A percentile compares a stretch with the other conserved stretches of the same genome.
Conservation (phyloP, 768 basidiomycete genomes). For the Tulasnella sp. region DNA sequence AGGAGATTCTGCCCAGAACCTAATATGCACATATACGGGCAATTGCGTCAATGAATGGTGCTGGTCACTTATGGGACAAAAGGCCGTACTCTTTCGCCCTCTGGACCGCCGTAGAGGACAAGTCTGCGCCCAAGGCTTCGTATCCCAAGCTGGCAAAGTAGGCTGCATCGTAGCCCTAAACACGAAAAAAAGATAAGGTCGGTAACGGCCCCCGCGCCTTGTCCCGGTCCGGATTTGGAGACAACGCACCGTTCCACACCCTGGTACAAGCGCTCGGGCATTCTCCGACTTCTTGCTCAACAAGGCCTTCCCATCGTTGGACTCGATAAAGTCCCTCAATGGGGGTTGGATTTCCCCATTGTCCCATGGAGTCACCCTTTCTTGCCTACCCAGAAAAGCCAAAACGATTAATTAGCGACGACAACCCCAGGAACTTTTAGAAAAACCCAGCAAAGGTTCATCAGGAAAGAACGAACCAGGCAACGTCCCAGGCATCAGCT, state of each 20-base stretch:
- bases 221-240: no score
- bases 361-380: slow-evolving; percentile 61
- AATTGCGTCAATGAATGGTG: neutral
- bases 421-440: no score
- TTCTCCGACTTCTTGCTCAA: slow-evolving; percentile 44
- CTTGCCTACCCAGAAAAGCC: slow-evolving; percentile 45
- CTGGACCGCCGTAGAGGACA: slow-evolving; percentile 52
- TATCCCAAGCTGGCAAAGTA: slow-evolving; percentile 52
- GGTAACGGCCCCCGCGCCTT: neutral
- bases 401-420: neutral
- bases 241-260: slow-evolving; percentile 50
- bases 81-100: slow-evolving; percentile 44
- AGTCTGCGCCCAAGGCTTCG: slow-evolving; percentile 52
- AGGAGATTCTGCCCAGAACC: slow-evolving; percentile 14
- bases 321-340: slow-evolving; percentile 40
- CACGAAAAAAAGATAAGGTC: slow-evolving; percentile 3
- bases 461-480: slow-evolving; percentile 27
- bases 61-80: no score
- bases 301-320: slow-evolving; percentile 36
- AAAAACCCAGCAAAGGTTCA: neutral
- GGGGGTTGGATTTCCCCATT: slow-evolving; percentile 53
- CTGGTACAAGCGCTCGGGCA: slow-evolving; percentile 50
- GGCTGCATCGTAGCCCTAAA: slow-evolving; percentile 58
- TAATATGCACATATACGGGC: neutral
- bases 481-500: slow-evolving; percentile 30